Conservation (phyloP, 2,329 filamentous ascomycete genomes). For the Fusarium abutilonis region DNA sequence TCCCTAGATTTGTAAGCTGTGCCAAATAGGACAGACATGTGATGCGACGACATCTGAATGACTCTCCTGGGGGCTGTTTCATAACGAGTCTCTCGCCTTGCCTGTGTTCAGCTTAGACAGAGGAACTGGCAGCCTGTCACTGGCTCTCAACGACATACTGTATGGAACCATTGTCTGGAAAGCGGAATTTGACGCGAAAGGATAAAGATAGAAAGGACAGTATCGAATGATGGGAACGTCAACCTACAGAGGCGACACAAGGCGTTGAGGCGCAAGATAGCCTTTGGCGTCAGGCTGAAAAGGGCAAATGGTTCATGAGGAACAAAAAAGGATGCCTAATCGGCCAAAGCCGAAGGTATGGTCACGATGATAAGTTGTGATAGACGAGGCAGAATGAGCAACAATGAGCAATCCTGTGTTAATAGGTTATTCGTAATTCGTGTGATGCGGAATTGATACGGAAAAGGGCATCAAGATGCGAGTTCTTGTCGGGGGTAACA, state of each 20-base stretch:
- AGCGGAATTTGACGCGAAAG: slow-evolving; percentile 5
- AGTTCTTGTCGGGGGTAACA: slow-evolving; percentile 1
- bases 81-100: slow-evolving; percentile 4
- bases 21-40: not conserved
- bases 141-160: slow-evolving; percentile 1
- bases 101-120: slow-evolving; percentile 4
- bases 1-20: slow-evolving; percentile 7
- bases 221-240: slow-evolving; percentile 5
- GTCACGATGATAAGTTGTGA: not conserved
- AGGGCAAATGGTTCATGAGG: slow-evolving; percentile 5
- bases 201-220: slow-evolving; percentile 25
- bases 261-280: slow-evolving; percentile 28
- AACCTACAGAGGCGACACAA: slow-evolving; percentile 9
- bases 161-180: not conserved
- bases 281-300: slow-evolving; percentile 14
- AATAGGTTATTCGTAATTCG: slow-evolving; percentile 4
- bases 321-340: slow-evolving; percentile 21
- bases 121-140: not conserved
- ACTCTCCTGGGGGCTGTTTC: slow-evolving; percentile 5
- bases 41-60: slow-evolving; percentile 4
- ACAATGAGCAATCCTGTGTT: slow-evolving; percentile 5
- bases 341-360: slow-evolving; percentile 24
- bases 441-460: slow-evolving; percentile 7
- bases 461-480: slow-evolving; percentile 25
- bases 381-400: slow-evolving; percentile 10